phyloP scores from a whole-genome alignment of 768 basidiomycete genomes.

The Boletus coccyginus region DNA sequence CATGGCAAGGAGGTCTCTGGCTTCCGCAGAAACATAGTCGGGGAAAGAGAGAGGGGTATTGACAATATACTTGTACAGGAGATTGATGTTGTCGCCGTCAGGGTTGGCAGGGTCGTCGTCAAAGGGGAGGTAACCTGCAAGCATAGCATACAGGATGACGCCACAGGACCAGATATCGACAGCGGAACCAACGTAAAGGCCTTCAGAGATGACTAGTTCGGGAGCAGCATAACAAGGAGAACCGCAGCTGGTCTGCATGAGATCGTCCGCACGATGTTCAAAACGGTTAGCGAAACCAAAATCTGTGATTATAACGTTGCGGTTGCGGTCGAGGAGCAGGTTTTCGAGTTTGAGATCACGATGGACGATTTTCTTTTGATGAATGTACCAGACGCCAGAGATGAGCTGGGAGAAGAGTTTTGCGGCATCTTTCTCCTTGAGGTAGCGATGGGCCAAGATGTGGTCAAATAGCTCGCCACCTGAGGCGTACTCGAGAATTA shows the following conservation, averaged over 20 bases:
- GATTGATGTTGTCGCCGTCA: conserved; percentile 98
- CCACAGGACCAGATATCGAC: conserved; percentile 98
- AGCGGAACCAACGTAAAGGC: conserved; percentile 93
- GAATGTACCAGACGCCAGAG: conserved; percentile 98
- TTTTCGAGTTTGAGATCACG: conserved; percentile 99
- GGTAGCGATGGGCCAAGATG: conserved; percentile 95
- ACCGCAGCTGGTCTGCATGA: conserved; percentile 98
- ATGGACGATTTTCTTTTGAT: conserved; percentile 98
- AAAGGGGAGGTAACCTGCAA: conserved; percentile 97
- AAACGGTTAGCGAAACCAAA: conserved; percentile 99
- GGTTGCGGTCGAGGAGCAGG: conserved; percentile 91
- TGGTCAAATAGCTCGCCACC: conserved; percentile 99
- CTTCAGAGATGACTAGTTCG: conserved; percentile 96
- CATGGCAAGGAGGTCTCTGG: conserved; percentile 76
- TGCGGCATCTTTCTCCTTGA: conserved; percentile 90
- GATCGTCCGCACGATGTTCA: conserved; percentile 86
- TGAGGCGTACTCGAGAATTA: conserved; percentile 97
- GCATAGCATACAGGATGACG: conserved; percentile 95
- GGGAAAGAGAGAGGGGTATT: conserved; percentile 96
- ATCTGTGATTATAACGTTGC: conserved; percentile 99
- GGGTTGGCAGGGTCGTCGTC: conserved; percentile 99
- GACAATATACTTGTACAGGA: conserved; percentile 98
- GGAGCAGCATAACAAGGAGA: conserved; percentile 98
- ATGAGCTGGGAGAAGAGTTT: conserved; percentile 98
- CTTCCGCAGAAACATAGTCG: conserved; percentile 85